Percentiles rank a stretch among this genome's conserved stretches.
Conservation (phyloP, 1,284 basidiomycete species). For the Sanghuangporus baumii region DNA sequence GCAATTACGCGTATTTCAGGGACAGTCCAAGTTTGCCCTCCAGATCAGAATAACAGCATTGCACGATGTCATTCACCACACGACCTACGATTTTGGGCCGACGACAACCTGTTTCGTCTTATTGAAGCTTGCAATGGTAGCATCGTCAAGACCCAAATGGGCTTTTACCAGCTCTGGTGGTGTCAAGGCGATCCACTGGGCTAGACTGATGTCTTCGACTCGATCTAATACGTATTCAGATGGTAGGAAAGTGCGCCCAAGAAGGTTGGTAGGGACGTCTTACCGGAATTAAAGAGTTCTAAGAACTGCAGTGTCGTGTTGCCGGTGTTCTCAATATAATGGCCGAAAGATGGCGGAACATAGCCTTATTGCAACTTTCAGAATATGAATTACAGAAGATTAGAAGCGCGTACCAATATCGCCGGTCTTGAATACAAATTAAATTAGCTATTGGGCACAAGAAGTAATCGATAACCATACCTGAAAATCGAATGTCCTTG, state of each 20-base stretch:
- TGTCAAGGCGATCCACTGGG: conserved; percentile 64
- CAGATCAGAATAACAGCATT: too few species aligned
- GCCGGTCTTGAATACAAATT: conserved; percentile 39
- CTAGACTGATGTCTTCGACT: conserved; percentile 61
- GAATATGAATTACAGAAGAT: conserved; percentile 10
- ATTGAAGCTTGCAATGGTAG: conserved; percentile 44
- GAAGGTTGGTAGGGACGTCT: neutral
- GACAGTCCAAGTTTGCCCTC: neutral
- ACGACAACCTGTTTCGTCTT: conserved; percentile 51
- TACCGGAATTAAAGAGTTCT: conserved; percentile 60
- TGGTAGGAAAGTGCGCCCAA: neutral
- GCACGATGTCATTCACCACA: neutral
- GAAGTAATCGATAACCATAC: conserved; percentile 24
- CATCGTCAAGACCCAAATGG: conserved; percentile 50
- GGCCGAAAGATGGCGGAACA: conserved; percentile 54
- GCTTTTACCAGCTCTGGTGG: conserved; percentile 58
- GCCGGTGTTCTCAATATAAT: conserved; percentile 69
- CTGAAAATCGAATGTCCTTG: conserved; percentile 65
- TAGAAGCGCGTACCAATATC: conserved; percentile 45
- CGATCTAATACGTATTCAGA: conserved; percentile 30
- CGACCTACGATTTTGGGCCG: conserved; percentile 25
- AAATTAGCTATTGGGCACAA: neutral
- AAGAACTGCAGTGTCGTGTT: conserved; percentile 57
- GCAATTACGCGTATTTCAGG: neutral
- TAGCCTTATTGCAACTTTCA: conserved; percentile 33